These are phyloP conservation scores for Claviceps spartinae DNA, from an alignment of 2,329 filamentous ascomycete species.

Conservation along the genomic window DNA sequence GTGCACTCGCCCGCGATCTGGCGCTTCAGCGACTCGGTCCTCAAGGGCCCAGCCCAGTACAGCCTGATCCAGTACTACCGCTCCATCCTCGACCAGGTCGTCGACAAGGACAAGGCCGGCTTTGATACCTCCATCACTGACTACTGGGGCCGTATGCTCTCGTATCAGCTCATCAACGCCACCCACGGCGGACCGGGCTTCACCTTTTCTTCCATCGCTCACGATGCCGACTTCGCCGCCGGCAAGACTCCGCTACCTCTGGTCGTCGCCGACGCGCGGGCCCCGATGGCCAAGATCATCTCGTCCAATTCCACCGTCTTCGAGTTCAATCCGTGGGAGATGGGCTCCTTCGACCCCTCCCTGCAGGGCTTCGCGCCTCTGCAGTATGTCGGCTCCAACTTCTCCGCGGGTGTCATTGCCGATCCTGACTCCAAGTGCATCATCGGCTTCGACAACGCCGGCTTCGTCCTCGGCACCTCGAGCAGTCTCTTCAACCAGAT, in stretches of 20 bases:
- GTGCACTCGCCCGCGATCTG: constrained; percentile 24
- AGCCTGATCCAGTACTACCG: constrained; percentile 26
- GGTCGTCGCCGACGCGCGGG: constrained; percentile 34
- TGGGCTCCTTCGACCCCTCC: constrained; percentile 49
- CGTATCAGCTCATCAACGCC: constrained; percentile 72
- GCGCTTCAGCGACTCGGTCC: constrained; percentile 28
- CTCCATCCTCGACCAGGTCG: constrained; percentile 21
- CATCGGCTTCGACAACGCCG: constrained; percentile 62
- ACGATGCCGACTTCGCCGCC: constrained; percentile 27
- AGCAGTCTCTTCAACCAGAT: constrained; percentile 65
- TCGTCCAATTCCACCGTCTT: constrained; percentile 46
- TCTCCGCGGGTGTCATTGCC: constrained; percentile 34
- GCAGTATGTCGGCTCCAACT: constrained; percentile 45
- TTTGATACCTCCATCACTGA: constrained; percentile 61
- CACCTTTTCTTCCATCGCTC: constrained; percentile 61
- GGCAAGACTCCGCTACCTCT: constrained; percentile 35
- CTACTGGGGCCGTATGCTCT: constrained; percentile 78
- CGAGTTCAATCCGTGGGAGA: constrained; percentile 53
- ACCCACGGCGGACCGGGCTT: constrained; percentile 59
- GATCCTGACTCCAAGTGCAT: constrained; percentile 31
- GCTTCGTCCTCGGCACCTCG: constrained; percentile 71
- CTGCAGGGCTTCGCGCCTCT: constrained; percentile 47
- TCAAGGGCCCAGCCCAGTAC: constrained; percentile 24
- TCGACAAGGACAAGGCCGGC: constrained; percentile 25
- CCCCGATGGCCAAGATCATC: constrained; percentile 29